A percentile compares a stretch with the other conserved stretches of the same genome.
Conservation (phyloP, 2,329 filamentous ascomycete genomes). For the Hawksworthiomyces lignivorus region DNA sequence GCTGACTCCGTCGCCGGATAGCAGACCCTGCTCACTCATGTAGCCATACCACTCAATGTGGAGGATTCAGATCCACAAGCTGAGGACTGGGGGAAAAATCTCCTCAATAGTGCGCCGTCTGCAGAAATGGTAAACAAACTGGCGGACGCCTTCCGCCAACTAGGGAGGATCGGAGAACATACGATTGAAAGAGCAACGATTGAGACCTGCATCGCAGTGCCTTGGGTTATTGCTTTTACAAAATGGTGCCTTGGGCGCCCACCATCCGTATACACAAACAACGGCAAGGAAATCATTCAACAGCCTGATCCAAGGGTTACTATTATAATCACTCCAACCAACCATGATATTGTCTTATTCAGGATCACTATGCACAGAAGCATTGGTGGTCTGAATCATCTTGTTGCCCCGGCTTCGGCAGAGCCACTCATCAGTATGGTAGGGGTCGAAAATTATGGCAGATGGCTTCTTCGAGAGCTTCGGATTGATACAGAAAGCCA, state of each 20-base stretch:
- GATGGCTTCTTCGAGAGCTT: neutral
- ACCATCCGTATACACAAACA: constrained; percentile 1
- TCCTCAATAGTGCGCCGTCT: neutral
- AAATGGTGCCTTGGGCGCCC: constrained; percentile 12
- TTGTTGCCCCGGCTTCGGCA: neutral
- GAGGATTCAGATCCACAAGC: too few relatives aligned
- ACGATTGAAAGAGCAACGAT: constrained; percentile 6
- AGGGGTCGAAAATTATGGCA: neutral
- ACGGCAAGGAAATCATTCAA: neutral
- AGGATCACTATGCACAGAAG: neutral
- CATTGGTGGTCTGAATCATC: neutral
- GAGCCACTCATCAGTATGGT: neutral
- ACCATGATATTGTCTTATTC: neutral
- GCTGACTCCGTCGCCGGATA: constrained; percentile 7
- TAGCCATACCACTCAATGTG: too few relatives aligned
- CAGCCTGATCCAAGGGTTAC: neutral
- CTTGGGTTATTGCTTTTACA: constrained; percentile 12
- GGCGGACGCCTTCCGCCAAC: constrained; percentile 11
- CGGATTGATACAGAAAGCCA: too few relatives aligned
- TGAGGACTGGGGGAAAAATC: neutral
- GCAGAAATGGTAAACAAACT: constrained; percentile 3
- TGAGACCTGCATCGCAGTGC: neutral
- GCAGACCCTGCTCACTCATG: too few relatives aligned
- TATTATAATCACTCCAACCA: neutral
- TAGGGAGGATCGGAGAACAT: constrained; percentile 8